A percentile compares a stretch with the other conserved stretches of the same genome.
phyloP scores from a whole-genome alignment of 176 grass and related monocot genomes.

The Leersia perrieri region DNA sequence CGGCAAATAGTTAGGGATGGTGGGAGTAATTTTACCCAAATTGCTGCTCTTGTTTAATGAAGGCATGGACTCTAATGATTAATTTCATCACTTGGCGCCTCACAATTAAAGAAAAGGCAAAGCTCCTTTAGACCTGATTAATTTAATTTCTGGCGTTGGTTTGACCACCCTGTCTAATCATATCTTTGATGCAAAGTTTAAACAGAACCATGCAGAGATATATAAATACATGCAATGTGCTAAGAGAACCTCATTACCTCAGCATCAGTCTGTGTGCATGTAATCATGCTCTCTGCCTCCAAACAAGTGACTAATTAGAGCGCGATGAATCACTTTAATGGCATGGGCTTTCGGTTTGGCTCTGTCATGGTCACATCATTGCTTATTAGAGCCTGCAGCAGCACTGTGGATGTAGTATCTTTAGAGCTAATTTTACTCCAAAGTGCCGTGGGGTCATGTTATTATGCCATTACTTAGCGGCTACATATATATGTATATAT shows the following conservation, averaged over 20 bases:
- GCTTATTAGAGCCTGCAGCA: not conserved
- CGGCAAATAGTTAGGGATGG: too few species aligned
- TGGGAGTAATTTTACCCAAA: not conserved
- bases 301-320: slow-evolving; percentile 20
- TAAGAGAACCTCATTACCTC: not conserved
- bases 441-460: not conserved
- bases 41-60: not conserved
- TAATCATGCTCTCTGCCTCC: not conserved
- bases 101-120: slow-evolving; percentile 12
- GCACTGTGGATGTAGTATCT: not conserved
- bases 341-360: not conserved
- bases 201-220: slow-evolving; percentile 23
- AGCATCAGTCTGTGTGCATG: not conserved
- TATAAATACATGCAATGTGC: not conserved
- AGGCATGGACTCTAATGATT: slow-evolving; percentile 28
- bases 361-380: slow-evolving; percentile 25
- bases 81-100: slow-evolving; percentile 23
- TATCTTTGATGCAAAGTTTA: slow-evolving; percentile 4
- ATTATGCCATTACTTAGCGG: not conserved
- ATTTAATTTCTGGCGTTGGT: slow-evolving; percentile 1
- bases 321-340: slow-evolving; percentile 15
- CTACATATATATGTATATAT: too few species aligned
- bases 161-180: slow-evolving; percentile 36
- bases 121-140: slow-evolving; percentile 33
- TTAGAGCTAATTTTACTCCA: slow-evolving; percentile 2